Evolutionary conservation across 2,329 filamentous ascomycete genomes (phyloP).

Genomic region (Myriosclerotinia scirpicola): DNA sequence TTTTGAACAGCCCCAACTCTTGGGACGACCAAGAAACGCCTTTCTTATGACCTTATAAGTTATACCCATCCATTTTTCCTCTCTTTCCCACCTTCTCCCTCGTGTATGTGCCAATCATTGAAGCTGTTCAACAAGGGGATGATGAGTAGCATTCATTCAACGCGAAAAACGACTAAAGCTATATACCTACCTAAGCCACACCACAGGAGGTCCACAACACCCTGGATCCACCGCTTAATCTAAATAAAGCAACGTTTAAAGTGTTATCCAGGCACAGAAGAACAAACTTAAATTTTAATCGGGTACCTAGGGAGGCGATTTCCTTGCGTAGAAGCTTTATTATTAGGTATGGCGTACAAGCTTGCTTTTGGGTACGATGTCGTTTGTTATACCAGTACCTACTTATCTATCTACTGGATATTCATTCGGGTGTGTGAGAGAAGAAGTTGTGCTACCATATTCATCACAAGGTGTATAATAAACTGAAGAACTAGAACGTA

Average conservation of each 20-base stretch:
- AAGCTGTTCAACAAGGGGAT: slow-evolving; percentile 8
- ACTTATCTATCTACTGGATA: no score
- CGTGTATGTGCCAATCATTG: slow-evolving; percentile 13
- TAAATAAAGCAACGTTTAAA: slow-evolving; percentile 21
- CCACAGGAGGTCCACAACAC: background rate
- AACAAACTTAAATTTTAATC: background rate
- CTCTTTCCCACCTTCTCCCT: background rate
- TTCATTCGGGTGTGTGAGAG: no score
- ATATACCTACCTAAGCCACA: slow-evolving; percentile 13
- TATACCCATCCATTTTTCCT: background rate
- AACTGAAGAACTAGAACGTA: background rate
- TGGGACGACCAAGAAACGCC: background rate
- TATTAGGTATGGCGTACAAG: slow-evolving; percentile 2
- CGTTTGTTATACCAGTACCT: no score
- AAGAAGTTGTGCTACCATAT: no score
- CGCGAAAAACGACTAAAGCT: background rate
- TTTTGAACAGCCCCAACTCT: background rate
- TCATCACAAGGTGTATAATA: background rate
- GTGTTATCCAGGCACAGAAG: slow-evolving; percentile 14
- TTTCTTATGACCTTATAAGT: background rate
- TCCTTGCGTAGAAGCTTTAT: background rate
- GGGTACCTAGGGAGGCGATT: background rate
- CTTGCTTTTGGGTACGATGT: background rate
- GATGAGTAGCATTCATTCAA: no score
- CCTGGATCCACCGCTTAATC: background rate